phyloP scores from a whole-genome alignment of 2,329 filamentous ascomycete genomes.

The Venturia effusa region DNA sequence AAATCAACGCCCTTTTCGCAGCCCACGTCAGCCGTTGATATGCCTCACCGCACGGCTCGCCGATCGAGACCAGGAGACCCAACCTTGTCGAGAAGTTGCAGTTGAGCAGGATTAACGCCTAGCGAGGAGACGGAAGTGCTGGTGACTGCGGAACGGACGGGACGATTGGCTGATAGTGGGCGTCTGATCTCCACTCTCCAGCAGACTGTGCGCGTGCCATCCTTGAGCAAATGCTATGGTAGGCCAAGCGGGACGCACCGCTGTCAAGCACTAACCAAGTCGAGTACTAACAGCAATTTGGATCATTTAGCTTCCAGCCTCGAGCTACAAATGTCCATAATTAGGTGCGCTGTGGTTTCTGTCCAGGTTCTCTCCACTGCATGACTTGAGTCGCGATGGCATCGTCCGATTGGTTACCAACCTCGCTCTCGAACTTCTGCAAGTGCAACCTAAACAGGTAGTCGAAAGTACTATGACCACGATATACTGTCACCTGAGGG shows the following conservation, averaged over 20 bases:
- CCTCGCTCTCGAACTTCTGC: background rate
- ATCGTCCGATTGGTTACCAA: constrained; percentile 5
- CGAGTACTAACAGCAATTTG: background rate
- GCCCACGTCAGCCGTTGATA: background rate
- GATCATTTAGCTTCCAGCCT: background rate
- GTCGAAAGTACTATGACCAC: background rate
- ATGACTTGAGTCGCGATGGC: background rate
- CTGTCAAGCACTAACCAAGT: background rate
- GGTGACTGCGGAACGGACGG: background rate
- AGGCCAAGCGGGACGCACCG: background rate
- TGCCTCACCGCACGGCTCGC: background rate
- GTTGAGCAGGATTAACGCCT: background rate
- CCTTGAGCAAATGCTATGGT: background rate
- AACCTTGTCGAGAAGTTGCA: background rate
- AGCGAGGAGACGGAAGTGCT: background rate
- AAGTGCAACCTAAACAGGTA: background rate
- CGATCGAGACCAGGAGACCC: background rate
- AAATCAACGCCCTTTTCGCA: background rate
- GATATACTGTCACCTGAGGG: background rate
- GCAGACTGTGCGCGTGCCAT: background rate
- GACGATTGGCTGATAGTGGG: background rate
- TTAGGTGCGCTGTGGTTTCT: background rate
- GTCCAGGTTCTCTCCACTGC: background rate
- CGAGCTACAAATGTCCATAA: background rate
- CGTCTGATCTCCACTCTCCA: background rate